Conservation (phyloP, 129 eudicot genomes). For the Solidago caesia region DNA sequence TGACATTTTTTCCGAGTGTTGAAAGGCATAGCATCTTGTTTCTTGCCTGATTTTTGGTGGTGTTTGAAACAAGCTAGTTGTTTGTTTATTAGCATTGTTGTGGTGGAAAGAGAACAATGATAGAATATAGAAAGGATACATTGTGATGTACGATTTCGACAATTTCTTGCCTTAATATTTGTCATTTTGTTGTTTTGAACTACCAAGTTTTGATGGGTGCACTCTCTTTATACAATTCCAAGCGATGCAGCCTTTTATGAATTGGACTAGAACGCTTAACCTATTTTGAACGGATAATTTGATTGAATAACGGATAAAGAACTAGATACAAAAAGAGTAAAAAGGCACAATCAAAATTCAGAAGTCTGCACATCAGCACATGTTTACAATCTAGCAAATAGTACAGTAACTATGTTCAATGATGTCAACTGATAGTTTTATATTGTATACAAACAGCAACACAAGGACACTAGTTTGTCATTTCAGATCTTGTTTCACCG, state of each 20-base stretch:
- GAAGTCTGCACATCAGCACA: constrained; percentile 8
- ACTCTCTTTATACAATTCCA: neutral
- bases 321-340: constrained; percentile 7
- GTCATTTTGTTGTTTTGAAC: neutral
- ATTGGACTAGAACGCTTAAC: neutral
- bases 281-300: neutral
- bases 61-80: neutral
- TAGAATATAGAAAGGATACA: constrained; percentile 15
- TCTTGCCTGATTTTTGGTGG: constrained; percentile 21
- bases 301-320: neutral
- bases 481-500: neutral
- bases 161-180: constrained; percentile 16
- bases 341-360: constrained; percentile 6
- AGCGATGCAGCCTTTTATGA: too few relatives aligned
- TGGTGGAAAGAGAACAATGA: constrained; percentile 16
- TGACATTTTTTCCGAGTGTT: constrained; percentile 31
- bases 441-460: constrained; percentile 15
- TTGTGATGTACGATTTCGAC: constrained; percentile 28
- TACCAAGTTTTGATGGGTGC: neutral
- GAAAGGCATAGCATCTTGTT: constrained; percentile 37
- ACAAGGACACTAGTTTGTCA: neutral
- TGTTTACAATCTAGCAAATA: constrained; percentile 23
- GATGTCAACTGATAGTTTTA: neutral
- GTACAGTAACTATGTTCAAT: constrained; percentile 17
- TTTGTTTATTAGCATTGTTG: constrained; percentile 24